phyloP scores from a whole-genome alignment of 768 basidiomycete genomes.

The Boletus bicolor region DNA sequence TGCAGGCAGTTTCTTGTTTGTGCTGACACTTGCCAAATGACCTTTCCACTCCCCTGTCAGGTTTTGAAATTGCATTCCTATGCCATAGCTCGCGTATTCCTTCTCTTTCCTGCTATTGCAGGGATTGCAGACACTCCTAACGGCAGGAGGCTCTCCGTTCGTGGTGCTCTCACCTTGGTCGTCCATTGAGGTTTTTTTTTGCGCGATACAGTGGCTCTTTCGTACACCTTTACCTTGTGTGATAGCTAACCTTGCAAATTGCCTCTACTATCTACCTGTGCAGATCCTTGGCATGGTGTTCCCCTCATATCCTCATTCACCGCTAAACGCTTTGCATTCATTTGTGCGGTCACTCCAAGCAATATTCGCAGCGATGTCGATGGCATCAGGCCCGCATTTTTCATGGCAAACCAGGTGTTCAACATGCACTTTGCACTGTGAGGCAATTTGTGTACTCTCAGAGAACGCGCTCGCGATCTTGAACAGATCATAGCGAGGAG shows the following conservation, averaged over 20 bases:
- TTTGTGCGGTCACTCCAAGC: slow-evolving; percentile 51
- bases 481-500: slow-evolving; percentile 48
- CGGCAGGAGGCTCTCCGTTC: slow-evolving; percentile 54
- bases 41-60: slow-evolving; percentile 18
- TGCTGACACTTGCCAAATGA: background rate
- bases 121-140: slow-evolving; percentile 65
- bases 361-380: slow-evolving; percentile 51
- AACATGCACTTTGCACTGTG: slow-evolving; percentile 76
- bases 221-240: slow-evolving; percentile 42
- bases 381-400: slow-evolving; percentile 49
- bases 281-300: slow-evolving; percentile 46
- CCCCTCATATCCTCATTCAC: slow-evolving; percentile 47
- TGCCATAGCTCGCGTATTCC: slow-evolving; percentile 42
- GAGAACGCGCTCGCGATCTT: background rate
- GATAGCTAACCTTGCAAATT: slow-evolving; percentile 43
- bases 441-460: slow-evolving; percentile 22
- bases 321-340: slow-evolving; percentile 43
- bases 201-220: slow-evolving; percentile 46
- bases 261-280: slow-evolving; percentile 37
- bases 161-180: slow-evolving; percentile 20
- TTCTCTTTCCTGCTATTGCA: slow-evolving; percentile 70
- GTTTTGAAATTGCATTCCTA: slow-evolving; percentile 46
- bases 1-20: slow-evolving; percentile 44
- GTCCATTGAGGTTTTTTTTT: background rate
- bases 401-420: slow-evolving; percentile 47